A percentile compares a stretch with the other conserved stretches of the same genome.
Conservation (phyloP, 2,329 filamentous ascomycete genomes). For the Grosmannia serpens region DNA sequence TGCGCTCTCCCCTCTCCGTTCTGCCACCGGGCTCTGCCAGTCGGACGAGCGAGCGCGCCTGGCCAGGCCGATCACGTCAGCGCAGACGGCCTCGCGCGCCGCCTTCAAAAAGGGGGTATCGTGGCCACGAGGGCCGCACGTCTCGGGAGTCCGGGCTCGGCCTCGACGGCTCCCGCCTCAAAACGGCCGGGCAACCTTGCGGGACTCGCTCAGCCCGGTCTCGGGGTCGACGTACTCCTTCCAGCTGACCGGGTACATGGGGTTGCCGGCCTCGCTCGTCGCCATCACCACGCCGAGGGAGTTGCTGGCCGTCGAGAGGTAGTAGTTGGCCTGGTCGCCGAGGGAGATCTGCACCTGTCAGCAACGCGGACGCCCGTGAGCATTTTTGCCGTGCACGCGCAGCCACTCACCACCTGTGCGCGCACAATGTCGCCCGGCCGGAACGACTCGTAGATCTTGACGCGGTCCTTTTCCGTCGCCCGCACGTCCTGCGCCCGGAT, state of each 20-base stretch:
- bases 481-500: constrained; percentile 85
- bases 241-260: constrained; percentile 91
- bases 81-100: too few relatives aligned
- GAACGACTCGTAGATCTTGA: constrained; percentile 84
- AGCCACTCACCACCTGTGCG: constrained; percentile 61
- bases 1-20: too few relatives aligned
- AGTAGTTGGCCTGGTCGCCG: constrained; percentile 91
- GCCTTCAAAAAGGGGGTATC: too few relatives aligned
- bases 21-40: too few relatives aligned
- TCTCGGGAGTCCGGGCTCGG: background rate
- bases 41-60: too few relatives aligned
- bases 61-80: too few relatives aligned
- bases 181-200: constrained; percentile 91
- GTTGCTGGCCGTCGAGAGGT: constrained; percentile 84
- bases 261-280: constrained; percentile 72
- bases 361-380: background rate
- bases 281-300: constrained; percentile 92
- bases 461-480: constrained; percentile 90
- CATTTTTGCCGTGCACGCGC: background rate
- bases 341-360: constrained; percentile 54
- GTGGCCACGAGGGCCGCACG: too few relatives aligned
- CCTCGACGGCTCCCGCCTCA: constrained; percentile 29
- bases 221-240: constrained; percentile 82
- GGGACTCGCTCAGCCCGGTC: constrained; percentile 62
- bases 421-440: constrained; percentile 85